These are phyloP conservation scores for Alnus glutinosa DNA, from an alignment of 306 rosid genomes.

Conservation along the genomic window DNA sequence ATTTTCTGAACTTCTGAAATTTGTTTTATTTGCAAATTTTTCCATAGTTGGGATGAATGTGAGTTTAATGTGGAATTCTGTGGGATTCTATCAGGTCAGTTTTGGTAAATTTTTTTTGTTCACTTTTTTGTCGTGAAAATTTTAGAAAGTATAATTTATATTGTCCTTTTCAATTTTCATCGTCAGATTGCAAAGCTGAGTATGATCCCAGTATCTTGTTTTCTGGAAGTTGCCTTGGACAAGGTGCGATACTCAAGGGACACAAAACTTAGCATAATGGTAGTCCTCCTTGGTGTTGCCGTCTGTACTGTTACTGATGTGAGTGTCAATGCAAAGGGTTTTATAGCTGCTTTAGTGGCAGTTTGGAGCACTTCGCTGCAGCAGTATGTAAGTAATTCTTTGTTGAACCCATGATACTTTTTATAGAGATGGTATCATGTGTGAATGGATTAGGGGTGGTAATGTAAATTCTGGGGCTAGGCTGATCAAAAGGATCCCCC, in stretches of 20 bases:
- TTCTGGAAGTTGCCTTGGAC: slow-evolving; percentile 71
- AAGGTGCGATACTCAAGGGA: slow-evolving; percentile 72
- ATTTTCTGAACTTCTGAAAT: slow-evolving; percentile 60
- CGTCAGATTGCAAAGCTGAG: slow-evolving; percentile 82
- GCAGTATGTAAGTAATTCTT: slow-evolving; percentile 61
- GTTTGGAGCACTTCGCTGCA: slow-evolving; percentile 83
- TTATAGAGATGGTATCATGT: slow-evolving; percentile 8
- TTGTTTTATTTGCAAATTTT: slow-evolving; percentile 72
- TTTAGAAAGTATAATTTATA: slow-evolving; percentile 16
- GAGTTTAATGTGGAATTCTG: slow-evolving; percentile 91
- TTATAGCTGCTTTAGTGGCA: slow-evolving; percentile 70
- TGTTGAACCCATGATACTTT: slow-evolving; percentile 23
- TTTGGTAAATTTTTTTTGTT: background rate
- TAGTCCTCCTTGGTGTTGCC: slow-evolving; percentile 82
- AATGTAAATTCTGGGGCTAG: slow-evolving; percentile 22
- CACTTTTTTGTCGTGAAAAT: background rate
- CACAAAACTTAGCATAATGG: slow-evolving; percentile 64
- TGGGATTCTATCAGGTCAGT: slow-evolving; percentile 82
- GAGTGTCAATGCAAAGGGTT: slow-evolving; percentile 71
- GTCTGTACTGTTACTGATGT: slow-evolving; percentile 88
- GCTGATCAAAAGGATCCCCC: background rate
- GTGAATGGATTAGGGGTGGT: slow-evolving; percentile 25
- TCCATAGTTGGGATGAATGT: slow-evolving; percentile 88
- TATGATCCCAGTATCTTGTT: slow-evolving; percentile 85
- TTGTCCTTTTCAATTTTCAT: slow-evolving; percentile 22